These are phyloP conservation scores for Dryas octopetala DNA, from an alignment of 306 rosid species.

Conservation along the genomic window DNA sequence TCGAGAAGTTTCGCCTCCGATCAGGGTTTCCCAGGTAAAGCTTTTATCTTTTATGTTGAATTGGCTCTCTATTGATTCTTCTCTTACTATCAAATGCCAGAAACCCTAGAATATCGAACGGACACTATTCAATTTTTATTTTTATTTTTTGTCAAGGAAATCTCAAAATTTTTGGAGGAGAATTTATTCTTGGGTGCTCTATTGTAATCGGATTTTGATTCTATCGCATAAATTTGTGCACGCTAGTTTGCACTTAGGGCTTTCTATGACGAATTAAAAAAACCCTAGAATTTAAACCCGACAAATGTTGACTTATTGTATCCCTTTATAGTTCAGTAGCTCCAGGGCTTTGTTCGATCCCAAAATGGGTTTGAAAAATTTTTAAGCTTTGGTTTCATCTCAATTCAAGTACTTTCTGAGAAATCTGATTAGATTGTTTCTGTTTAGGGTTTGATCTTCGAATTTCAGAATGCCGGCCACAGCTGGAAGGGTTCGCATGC, in stretches of 20 bases:
- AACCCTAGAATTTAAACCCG: neutral
- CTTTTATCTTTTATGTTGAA: neutral
- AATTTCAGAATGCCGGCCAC: constrained; percentile 85
- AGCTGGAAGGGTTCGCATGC: constrained; percentile 99
- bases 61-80: neutral
- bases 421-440: constrained; percentile 6
- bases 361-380: neutral
- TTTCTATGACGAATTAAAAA: neutral
- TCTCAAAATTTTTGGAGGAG: neutral
- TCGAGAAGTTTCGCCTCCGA: constrained; percentile 4
- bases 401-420: neutral
- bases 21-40: constrained; percentile 2
- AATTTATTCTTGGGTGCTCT: neutral
- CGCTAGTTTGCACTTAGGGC: neutral
- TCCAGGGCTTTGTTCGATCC: neutral
- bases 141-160: neutral
- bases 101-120: neutral
- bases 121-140: neutral
- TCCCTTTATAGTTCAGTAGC: neutral
- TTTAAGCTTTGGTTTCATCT: neutral
- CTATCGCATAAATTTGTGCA: neutral
- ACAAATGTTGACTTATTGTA: neutral
- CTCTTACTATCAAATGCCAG: neutral
- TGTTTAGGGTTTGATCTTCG: constrained; percentile 28
- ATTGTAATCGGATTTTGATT: neutral